Conservation (phyloP, 2,329 filamentous ascomycete genomes). For the Alternaria longipes region DNA sequence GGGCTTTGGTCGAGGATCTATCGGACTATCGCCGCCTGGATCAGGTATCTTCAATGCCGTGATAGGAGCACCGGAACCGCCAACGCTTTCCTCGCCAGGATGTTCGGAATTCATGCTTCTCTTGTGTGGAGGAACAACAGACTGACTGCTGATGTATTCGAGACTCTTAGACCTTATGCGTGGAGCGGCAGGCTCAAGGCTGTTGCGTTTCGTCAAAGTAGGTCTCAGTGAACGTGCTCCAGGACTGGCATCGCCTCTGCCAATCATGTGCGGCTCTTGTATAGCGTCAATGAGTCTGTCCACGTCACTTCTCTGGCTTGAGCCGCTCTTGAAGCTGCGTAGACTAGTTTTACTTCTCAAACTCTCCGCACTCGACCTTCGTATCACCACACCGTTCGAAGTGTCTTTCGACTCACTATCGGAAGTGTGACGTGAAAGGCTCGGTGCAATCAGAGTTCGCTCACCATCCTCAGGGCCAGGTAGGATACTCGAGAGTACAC, state of each 20-base stretch:
- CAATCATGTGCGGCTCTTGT: constrained; percentile 62
- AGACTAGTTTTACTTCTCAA: constrained; percentile 61
- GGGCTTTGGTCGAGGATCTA: constrained; percentile 15
- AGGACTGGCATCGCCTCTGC: constrained; percentile 29
- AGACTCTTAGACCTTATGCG: constrained; percentile 39
- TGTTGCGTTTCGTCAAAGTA: constrained; percentile 39
- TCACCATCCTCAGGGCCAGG: constrained; percentile 56
- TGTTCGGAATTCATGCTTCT: constrained; percentile 56
- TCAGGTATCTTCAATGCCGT: constrained; percentile 60
- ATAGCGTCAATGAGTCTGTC: constrained; percentile 78
- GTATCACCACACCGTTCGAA: constrained; percentile 11
- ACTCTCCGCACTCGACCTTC: constrained; percentile 54
- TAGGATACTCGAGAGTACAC: neutral
- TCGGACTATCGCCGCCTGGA: constrained; percentile 36
- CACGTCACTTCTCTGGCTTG: constrained; percentile 67
- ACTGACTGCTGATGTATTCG: constrained; percentile 25
- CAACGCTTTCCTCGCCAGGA: constrained; percentile 53
- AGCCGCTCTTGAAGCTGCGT: constrained; percentile 58
- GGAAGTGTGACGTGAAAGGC: constrained; percentile 36
- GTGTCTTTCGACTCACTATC: constrained; percentile 9
- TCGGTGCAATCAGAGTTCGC: constrained; percentile 65
- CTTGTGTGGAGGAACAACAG: constrained; percentile 37
- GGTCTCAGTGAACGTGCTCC: constrained; percentile 37
- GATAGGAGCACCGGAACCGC: constrained; percentile 54
- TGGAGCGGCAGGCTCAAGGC: constrained; percentile 23